These are phyloP conservation scores for Chondrus crispus DNA, from an alignment of 23 red algal genomes.

Conservation along the genomic window DNA sequence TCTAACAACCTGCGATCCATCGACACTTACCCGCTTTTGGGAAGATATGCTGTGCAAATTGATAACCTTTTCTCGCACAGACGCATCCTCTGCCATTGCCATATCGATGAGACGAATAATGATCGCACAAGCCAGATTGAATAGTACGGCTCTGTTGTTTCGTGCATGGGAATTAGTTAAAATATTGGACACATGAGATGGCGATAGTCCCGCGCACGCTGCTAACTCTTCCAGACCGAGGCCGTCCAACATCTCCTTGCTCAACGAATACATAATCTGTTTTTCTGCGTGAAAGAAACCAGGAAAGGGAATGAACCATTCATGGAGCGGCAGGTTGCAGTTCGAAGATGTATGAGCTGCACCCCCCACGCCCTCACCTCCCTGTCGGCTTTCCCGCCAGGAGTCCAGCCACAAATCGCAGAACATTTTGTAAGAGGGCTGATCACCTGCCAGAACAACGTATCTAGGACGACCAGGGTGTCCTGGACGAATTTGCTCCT, in stretches of 20 bases:
- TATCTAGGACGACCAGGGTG: neutral
- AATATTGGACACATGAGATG: neutral
- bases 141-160: neutral
- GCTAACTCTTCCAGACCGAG: neutral
- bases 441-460: neutral
- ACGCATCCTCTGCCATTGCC: neutral
- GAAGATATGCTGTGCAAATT: neutral
- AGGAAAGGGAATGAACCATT: constrained; percentile 26
- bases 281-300: constrained; percentile 23
- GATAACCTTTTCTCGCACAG: neutral
- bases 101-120: neutral
- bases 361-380: too few species aligned
- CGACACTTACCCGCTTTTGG: neutral
- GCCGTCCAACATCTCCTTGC: constrained; percentile 18
- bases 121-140: neutral
- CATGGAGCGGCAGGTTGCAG: neutral
- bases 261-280: neutral
- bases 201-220: neutral
- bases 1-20: neutral
- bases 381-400: neutral
- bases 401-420: neutral
- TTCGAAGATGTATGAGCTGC: too few species aligned
- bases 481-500: neutral
- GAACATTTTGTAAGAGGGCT: neutral
- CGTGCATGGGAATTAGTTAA: neutral